Evolutionary conservation across 495 filamentous ascomycete genomes (phyloP).

Genomic region (Hypoxylon cercidicola): DNA sequence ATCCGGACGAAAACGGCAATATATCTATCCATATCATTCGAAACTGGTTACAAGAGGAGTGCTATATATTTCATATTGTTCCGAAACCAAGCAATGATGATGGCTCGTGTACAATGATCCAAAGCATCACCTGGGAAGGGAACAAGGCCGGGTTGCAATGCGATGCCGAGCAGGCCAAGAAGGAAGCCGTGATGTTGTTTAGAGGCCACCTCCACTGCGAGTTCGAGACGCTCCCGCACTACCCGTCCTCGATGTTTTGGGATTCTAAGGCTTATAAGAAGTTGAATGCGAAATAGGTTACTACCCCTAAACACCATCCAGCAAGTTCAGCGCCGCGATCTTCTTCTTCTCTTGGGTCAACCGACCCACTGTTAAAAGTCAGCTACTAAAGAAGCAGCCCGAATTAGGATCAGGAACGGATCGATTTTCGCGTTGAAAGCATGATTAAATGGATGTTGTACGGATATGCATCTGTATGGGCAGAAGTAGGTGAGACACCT

Average conservation of each 20-base stretch:
- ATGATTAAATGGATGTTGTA: conserved; percentile 42
- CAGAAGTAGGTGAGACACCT: background rate
- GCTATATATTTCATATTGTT: background rate
- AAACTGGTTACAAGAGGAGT: background rate
- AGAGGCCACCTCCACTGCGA: background rate
- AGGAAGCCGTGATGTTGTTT: background rate
- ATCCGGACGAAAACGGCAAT: conserved; percentile 2
- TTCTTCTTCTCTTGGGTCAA: too few relatives aligned
- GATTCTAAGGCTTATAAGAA: background rate
- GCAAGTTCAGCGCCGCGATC: too few relatives aligned
- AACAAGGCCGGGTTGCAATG: background rate
- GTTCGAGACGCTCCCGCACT: background rate
- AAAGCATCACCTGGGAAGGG: background rate
- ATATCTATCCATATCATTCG: conserved; percentile 3
- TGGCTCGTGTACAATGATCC: background rate
- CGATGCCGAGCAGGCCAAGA: background rate
- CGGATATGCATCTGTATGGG: conserved; percentile 40
- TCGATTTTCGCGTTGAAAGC: conserved; percentile 37
- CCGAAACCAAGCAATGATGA: background rate
- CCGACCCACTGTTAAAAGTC: too few relatives aligned
- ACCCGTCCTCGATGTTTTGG: conserved; percentile 1
- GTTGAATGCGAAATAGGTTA: background rate
- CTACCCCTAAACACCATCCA: background rate
- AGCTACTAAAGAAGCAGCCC: too few relatives aligned
- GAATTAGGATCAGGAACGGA: conserved; percentile 34